Evolutionary conservation across 78 protist species (phyloP).

Genomic region (Speleostelium caveatum): DNA sequence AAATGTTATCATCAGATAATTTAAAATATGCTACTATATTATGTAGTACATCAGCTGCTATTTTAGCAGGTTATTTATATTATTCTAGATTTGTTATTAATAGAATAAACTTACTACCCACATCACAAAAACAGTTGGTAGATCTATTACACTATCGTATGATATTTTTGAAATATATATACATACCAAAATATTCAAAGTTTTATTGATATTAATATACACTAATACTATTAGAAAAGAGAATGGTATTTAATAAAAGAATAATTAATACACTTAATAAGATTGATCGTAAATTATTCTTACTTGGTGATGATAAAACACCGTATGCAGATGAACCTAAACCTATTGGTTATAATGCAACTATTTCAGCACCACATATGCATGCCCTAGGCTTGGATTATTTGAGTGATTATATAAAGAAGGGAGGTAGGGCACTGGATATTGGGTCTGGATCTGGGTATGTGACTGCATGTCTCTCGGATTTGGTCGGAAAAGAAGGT

Average conservation of each 20-base stretch:
- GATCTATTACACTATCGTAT: slow-evolving; percentile 48
- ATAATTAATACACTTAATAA: neutral
- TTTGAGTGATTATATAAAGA: slow-evolving; percentile 40
- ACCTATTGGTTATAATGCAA: slow-evolving; percentile 84
- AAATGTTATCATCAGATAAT: neutral
- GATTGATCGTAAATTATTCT: slow-evolving; percentile 44
- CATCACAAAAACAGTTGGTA: slow-evolving; percentile 6
- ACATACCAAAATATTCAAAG: neutral
- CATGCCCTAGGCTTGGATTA: slow-evolving; percentile 79
- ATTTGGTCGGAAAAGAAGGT: slow-evolving; percentile 75
- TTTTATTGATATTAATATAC: neutral
- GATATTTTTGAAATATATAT: neutral
- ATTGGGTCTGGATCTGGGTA: slow-evolving; percentile 87
- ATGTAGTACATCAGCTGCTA: too few species aligned
- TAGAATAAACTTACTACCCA: neutral
- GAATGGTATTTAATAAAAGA: slow-evolving; percentile 22
- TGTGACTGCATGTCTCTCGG: slow-evolving; percentile 61
- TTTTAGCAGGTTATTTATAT: too few species aligned
- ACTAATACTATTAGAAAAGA: slow-evolving; percentile 9
- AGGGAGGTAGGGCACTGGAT: slow-evolving; percentile 71
- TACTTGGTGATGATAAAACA: neutral
- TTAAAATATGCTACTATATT: too few species aligned
- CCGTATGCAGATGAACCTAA: slow-evolving; percentile 54
- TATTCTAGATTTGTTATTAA: neutral
- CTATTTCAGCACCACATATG: slow-evolving; percentile 91